Evolutionary conservation across 163 green algal genomes (phyloP), one percentile per base, ranked within the genome.

Genomic region (Scenedesmus sp.): DNA sequence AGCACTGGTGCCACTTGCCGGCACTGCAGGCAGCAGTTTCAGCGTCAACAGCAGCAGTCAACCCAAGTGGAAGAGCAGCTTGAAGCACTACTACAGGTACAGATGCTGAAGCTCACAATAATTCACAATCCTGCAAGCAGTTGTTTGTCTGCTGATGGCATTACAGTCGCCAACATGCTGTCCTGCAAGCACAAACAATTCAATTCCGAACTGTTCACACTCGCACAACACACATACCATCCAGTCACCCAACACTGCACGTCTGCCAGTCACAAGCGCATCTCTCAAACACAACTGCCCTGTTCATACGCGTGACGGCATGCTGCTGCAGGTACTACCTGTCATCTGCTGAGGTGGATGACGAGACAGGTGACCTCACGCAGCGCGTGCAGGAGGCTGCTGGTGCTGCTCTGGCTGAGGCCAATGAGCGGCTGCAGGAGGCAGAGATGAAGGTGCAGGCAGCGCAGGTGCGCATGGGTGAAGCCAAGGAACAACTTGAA

Each of bases 361-460:
- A 90, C 55, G 86, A 67, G 57, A 59, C 62, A 4, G 79, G 62
- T 5, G 87, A 88, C 9, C 54, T 77, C 54, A 59, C 88, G 6
- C 57, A 46, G 59, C 62, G 86, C 5, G 86, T 89, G 86, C 86
- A 92, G 67, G 87, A 90, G 56, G 92, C 92, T 46, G 88, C 88
- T 23, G 92, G 83, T 9, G 84, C 83, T 64, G 92, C 92, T 2
- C 74, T 94, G 52, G 84, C 90, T 52, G 92, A 94, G 20, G 92
- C 92, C 57, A 90, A 94, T 57, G 92, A 93, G 70, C 70, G 90
- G 34, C 76, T 94, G 3, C 55, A 90, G 55, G 92, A 93, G 10
- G 88, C 88, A 12, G 82, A 94, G 55, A 55, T 67, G 18, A 93
- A 90, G 34, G 34, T 94, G 52, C 66, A 92, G 81, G 87, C 91